These are phyloP conservation scores for Graphilbum fragrans DNA, from an alignment of 2,329 filamentous ascomycete genomes.

Conservation along the genomic window DNA sequence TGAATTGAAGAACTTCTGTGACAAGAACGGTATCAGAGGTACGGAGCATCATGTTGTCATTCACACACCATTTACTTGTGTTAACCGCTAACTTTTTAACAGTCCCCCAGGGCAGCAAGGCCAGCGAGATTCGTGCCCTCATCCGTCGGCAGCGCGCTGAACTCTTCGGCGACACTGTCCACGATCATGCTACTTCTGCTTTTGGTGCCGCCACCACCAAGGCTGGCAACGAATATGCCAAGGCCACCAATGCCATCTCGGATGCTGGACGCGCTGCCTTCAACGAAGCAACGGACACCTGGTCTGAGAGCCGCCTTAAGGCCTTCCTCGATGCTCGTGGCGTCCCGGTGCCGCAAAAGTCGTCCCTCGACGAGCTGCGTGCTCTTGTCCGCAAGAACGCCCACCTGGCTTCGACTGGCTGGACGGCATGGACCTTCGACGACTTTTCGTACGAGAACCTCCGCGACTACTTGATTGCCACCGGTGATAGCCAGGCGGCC, in stretches of 20 bases:
- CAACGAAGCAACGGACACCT: constrained; percentile 44
- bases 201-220: constrained; percentile 63
- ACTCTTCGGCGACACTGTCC: constrained; percentile 53
- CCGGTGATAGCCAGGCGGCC: constrained; percentile 42
- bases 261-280: constrained; percentile 55
- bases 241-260: constrained; percentile 58
- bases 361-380: constrained; percentile 61
- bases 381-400: constrained; percentile 62
- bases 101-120: constrained; percentile 84
- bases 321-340: constrained; percentile 66
- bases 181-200: constrained; percentile 43
- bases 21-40: constrained; percentile 69
- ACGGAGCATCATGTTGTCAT: constrained; percentile 9
- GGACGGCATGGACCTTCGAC: constrained; percentile 68
- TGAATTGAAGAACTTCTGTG: constrained; percentile 82
- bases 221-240: constrained; percentile 64
- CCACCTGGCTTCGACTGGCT: constrained; percentile 57
- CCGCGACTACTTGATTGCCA: constrained; percentile 41
- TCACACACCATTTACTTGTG: too few species aligned
- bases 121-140: constrained; percentile 80
- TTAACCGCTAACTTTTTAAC: too few species aligned
- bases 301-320: constrained; percentile 70
- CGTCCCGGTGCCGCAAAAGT: constrained; percentile 59
- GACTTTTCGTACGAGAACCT: constrained; percentile 63
- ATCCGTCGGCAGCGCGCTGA: constrained; percentile 76